Percentiles rank a stretch among this genome's conserved stretches.
Evolutionary conservation across 305 asterid species (phyloP).

Genomic region (Nicotiana rustica): DNA sequence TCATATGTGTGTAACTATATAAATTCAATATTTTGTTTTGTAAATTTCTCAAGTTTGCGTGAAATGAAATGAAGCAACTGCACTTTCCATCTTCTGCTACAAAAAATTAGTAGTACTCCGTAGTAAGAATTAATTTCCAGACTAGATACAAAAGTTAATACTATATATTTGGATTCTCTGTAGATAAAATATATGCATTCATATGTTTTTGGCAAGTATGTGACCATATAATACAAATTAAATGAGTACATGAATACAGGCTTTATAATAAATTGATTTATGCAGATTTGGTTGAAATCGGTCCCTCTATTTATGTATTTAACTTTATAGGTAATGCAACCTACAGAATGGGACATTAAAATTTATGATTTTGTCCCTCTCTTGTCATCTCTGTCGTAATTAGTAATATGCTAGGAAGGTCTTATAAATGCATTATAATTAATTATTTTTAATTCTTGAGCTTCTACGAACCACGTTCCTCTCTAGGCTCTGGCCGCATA

Average conservation of each 20-base stretch:
- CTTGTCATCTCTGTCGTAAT: background rate
- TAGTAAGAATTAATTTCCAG: too few species aligned
- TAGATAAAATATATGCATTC: too few species aligned
- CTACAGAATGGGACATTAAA: background rate
- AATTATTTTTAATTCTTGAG: too few species aligned
- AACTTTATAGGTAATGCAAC: background rate
- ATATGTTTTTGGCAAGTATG: background rate
- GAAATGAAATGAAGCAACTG: background rate
- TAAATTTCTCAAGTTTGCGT: background rate
- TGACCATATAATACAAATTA: background rate
- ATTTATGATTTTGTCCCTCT: constrained; percentile 15
- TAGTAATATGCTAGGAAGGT: background rate
- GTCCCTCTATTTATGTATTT: constrained; percentile 9
- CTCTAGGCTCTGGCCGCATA: too few species aligned
- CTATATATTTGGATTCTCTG: too few species aligned
- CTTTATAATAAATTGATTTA: constrained; percentile 25
- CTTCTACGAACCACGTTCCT: too few species aligned
- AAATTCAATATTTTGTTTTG: background rate
- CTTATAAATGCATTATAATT: too few species aligned
- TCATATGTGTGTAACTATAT: background rate
- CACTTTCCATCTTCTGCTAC: background rate
- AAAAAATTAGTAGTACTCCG: background rate
- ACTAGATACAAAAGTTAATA: too few species aligned
- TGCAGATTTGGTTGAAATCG: constrained; percentile 13
- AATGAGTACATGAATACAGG: constrained; percentile 13